Evolutionary conservation across 208 protist species (phyloP), one percentile per base, ranked within the genome.

Genomic region (Blastocrithidia nonstop): DNA sequence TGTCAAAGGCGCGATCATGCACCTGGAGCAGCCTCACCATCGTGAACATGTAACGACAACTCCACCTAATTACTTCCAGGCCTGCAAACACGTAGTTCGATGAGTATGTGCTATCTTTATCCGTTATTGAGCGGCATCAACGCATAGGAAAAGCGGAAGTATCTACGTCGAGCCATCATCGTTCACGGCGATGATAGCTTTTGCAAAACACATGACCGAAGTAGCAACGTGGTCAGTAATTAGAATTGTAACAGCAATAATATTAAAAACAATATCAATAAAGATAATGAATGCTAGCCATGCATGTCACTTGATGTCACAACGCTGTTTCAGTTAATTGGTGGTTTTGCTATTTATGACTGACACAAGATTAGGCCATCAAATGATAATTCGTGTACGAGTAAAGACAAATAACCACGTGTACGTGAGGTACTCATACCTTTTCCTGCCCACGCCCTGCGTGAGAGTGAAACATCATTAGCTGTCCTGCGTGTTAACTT

Each of bases 351-450:
- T 6, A 25, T 81, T 21, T 64, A 68, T 37, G 43, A 78, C 31
- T 32, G 49, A 20, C 19, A 27, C 19, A 40, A 35, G n/a, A 51
- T 36, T 24, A 19, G 13, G 0, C 44, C 44, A 5, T 20, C 31
- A 13, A 53, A 53, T 25, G 35, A 31, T 2, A n/a, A n/a, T n/a
- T 20, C 16, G 20, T 33, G 28, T 3, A 15, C 15, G 3, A 39
- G 43, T 3, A 17, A 28, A 11, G 8, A 40, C 5, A 15, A 67
- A 29, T 13, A 9, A 16, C 50, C 52, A 19, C 39, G 32, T n/a
- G 54, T 79, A 43, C 44, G 44, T 13, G 79, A 84, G n/a, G 69
- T 88, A 4, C 42, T 88, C n/a, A 52, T 83, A 28, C 73, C 64
- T 4, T 65, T 71, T 51, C 79, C 79, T 8, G 21, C 27, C 27